Percentiles rank a stretch among this genome's conserved stretches.
phyloP scores from a whole-genome alignment of 768 basidiomycete genomes.

The Podaxis pistillaris region DNA sequence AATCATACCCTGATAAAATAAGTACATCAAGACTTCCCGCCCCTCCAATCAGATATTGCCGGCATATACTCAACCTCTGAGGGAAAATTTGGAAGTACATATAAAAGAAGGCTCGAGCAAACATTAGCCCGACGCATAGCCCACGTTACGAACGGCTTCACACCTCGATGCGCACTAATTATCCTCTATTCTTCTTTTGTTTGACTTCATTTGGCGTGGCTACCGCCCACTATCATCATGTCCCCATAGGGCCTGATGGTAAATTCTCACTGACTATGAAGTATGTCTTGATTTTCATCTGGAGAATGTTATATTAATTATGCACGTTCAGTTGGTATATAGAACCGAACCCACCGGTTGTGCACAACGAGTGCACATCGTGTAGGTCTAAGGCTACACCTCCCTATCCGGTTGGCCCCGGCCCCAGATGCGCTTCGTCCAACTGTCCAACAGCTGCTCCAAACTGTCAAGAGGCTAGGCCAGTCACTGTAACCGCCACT shows the following conservation, averaged over 20 bases:
- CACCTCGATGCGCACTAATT: not conserved
- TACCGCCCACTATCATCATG: not conserved
- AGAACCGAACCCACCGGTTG: not conserved
- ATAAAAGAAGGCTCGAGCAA: too few relatives aligned
- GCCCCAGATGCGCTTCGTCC: not conserved
- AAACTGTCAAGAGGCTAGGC: not conserved
- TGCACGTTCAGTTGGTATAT: not conserved
- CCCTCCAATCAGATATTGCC: too few relatives aligned
- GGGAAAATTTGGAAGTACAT: too few relatives aligned
- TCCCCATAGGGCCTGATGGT: not conserved
- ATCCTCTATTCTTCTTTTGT: not conserved
- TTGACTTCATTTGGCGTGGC: not conserved
- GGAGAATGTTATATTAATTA: not conserved
- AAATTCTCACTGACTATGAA: not conserved
- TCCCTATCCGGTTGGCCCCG: not conserved
- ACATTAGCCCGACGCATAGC: too few relatives aligned
- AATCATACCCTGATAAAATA: too few relatives aligned
- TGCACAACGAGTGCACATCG: not conserved
- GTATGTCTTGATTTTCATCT: not conserved
- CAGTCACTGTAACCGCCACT: not conserved
- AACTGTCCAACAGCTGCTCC: not conserved
- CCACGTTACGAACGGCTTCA: not conserved
- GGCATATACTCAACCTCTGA: too few relatives aligned
- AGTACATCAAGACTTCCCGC: too few relatives aligned
- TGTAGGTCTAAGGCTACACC: not conserved